A percentile compares a stretch with the other conserved stretches of the same genome.
Conservation (phyloP, 495 filamentous ascomycete genomes). For the Choiromyces venosus region DNA sequence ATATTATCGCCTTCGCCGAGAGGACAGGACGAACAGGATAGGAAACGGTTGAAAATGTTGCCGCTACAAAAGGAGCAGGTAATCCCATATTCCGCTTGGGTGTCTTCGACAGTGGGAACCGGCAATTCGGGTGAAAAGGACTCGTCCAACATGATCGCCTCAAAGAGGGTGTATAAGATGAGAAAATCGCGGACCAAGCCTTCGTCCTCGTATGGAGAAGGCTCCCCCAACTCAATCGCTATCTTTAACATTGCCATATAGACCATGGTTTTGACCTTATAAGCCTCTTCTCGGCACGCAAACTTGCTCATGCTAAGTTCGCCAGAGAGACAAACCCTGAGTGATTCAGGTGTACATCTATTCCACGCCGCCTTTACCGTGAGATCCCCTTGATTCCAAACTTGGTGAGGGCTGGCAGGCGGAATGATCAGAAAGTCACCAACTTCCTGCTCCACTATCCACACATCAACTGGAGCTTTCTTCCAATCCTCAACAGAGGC, state of each 20-base stretch:
- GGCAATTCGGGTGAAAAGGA: slow-evolving; percentile 62
- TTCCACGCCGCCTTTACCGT: slow-evolving; percentile 99
- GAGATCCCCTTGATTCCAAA: slow-evolving; percentile 92
- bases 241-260: slow-evolving; percentile 63
- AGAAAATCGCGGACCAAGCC: slow-evolving; percentile 59
- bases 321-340: slow-evolving; percentile 77
- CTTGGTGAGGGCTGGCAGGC: slow-evolving; percentile 94
- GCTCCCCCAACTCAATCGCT: slow-evolving; percentile 47
- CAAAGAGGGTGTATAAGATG: slow-evolving; percentile 67
- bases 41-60: slow-evolving; percentile 95
- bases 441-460: slow-evolving; percentile 83
- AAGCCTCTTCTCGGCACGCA: slow-evolving; percentile 97
- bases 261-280: slow-evolving; percentile 95
- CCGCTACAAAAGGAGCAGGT: slow-evolving; percentile 93
- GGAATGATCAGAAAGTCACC: slow-evolving; percentile 94
- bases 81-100: slow-evolving; percentile 77
- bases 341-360: slow-evolving; percentile 84
- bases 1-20: slow-evolving; percentile 59
- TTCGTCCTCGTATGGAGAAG: neutral
- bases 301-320: slow-evolving; percentile 79
- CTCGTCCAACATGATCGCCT: slow-evolving; percentile 72
- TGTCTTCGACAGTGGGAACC: slow-evolving; percentile 62
- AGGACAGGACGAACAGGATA: slow-evolving; percentile 77
- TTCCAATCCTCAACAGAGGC: slow-evolving; percentile 90
- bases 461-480: slow-evolving; percentile 83